These are phyloP conservation scores for Colletotrichum coccodes DNA, from an alignment of 2,329 filamentous ascomycete genomes.

Conservation along the genomic window DNA sequence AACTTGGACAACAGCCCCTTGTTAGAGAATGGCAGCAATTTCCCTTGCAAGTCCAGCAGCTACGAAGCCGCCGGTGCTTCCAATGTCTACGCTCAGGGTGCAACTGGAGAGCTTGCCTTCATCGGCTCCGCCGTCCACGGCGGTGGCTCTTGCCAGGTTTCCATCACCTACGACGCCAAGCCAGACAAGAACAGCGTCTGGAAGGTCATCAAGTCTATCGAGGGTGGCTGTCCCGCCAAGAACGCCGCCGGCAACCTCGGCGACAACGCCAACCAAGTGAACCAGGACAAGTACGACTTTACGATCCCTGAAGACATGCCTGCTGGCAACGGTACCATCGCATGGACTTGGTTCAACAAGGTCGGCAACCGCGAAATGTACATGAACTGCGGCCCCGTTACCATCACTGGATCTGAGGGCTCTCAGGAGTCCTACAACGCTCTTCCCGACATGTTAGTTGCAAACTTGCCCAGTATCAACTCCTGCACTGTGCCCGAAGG, in stretches of 20 bases:
- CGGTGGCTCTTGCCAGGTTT: conserved; percentile 92
- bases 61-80: conserved; percentile 56
- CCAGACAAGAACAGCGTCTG: conserved; percentile 76
- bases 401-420: conserved; percentile 66
- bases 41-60: conserved; percentile 79
- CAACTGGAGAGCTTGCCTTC: conserved; percentile 70
- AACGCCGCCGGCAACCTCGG: conserved; percentile 67
- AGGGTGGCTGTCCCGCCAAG: conserved; percentile 83
- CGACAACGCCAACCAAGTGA: conserved; percentile 51
- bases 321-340: conserved; percentile 81
- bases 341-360: conserved; percentile 96
- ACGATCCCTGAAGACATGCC: conserved; percentile 77
- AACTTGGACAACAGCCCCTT: conserved; percentile 72
- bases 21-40: conserved; percentile 68
- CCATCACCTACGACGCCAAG: conserved; percentile 80
- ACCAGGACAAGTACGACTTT: conserved; percentile 73
- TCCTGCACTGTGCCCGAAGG: conserved; percentile 50
- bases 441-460: conserved; percentile 80
- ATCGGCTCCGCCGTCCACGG: conserved; percentile 82
- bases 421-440: conserved; percentile 62
- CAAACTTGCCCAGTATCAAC: conserved; percentile 74
- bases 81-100: conserved; percentile 74
- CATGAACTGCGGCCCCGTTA: conserved; percentile 91
- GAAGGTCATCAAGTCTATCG: conserved; percentile 90
- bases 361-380: conserved; percentile 96